Evolutionary conservation across 2,329 filamentous ascomycete species (phyloP).

Genomic region (Xylariales sp.): DNA sequence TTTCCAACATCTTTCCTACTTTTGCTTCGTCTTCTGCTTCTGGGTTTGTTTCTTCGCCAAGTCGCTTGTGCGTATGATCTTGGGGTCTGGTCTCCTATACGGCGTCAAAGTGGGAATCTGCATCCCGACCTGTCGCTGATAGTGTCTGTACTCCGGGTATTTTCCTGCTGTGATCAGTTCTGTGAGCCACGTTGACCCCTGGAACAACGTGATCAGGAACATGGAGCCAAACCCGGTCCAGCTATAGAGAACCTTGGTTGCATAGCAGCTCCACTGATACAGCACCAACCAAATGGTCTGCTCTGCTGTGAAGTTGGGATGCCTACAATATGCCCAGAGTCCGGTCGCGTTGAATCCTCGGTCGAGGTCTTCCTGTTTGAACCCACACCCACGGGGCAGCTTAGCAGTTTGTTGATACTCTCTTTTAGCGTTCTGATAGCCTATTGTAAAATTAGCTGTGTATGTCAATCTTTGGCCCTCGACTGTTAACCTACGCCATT

Average conservation of each 20-base stretch:
- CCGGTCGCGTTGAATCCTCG: constrained; percentile 83
- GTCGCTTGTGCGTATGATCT: constrained; percentile 46
- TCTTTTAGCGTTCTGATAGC: constrained; percentile 77
- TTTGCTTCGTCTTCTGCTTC: no score
- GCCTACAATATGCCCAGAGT: constrained; percentile 81
- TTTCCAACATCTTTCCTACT: no score
- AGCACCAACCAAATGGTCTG: constrained; percentile 84
- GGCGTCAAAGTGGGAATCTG: constrained; percentile 64
- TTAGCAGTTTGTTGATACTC: constrained; percentile 70
- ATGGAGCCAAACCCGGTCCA: constrained; percentile 72
- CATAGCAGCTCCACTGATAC: constrained; percentile 82
- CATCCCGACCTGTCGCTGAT: constrained; percentile 76
- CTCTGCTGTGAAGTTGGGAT: constrained; percentile 93
- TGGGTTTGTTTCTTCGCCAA: constrained; percentile 41
- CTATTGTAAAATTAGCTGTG: constrained; percentile 34
- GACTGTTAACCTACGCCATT: constrained; percentile 62
- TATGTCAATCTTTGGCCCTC: no score
- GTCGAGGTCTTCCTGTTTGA: constrained; percentile 71
- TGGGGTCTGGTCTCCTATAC: constrained; percentile 36
- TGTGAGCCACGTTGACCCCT: constrained; percentile 82
- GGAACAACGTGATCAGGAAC: constrained; percentile 74
- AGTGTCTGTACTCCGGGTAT: constrained; percentile 82
- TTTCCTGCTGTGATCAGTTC: constrained; percentile 76
- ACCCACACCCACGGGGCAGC: constrained; percentile 60
- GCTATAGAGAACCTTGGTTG: constrained; percentile 65